A percentile compares a stretch with the other conserved stretches of the same genome.
These are phyloP conservation scores for Combretum micranthum DNA, from an alignment of 345 rosid species.

Conservation along the genomic window DNA sequence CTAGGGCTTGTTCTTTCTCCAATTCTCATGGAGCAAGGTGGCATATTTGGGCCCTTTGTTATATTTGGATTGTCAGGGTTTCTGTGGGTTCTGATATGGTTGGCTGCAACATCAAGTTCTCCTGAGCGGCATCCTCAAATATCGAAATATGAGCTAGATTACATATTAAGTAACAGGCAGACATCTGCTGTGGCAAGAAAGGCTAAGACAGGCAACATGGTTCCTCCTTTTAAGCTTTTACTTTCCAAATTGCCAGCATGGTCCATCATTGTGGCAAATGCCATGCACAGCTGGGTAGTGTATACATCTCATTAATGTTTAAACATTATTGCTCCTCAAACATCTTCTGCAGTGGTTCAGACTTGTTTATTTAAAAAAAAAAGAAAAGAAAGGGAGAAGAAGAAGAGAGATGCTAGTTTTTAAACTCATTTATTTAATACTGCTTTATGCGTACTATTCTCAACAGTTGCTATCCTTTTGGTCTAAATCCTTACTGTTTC, in stretches of 20 bases:
- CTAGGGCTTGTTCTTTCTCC: constrained; percentile 82
- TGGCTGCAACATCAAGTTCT: constrained; percentile 68
- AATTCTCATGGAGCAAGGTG: constrained; percentile 82
- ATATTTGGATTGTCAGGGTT: constrained; percentile 89
- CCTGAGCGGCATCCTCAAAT: constrained; percentile 79
- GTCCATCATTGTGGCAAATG: constrained; percentile 88
- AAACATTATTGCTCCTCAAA: too few species aligned
- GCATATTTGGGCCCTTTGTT: constrained; percentile 88
- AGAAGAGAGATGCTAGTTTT: not conserved
- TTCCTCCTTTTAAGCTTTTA: constrained; percentile 82
- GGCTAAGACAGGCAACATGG: constrained; percentile 28
- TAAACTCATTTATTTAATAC: too few species aligned
- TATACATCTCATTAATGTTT: not conserved
- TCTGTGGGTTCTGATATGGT: constrained; percentile 91
- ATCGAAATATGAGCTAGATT: constrained; percentile 68
- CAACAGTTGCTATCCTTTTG: not conserved
- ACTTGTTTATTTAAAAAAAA: not conserved
- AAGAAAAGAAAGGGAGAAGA: too few species aligned
- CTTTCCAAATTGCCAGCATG: constrained; percentile 90
- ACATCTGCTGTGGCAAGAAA: constrained; percentile 30
- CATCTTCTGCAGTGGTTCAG: too few species aligned
- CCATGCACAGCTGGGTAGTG: constrained; percentile 96
- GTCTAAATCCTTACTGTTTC: not conserved
- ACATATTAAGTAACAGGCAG: constrained; percentile 44
- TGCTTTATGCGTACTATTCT: too few species aligned